Base-by-base conservation (phyloP, 768 basidiomycete species). In the Pleurotus djamor region DNA sequence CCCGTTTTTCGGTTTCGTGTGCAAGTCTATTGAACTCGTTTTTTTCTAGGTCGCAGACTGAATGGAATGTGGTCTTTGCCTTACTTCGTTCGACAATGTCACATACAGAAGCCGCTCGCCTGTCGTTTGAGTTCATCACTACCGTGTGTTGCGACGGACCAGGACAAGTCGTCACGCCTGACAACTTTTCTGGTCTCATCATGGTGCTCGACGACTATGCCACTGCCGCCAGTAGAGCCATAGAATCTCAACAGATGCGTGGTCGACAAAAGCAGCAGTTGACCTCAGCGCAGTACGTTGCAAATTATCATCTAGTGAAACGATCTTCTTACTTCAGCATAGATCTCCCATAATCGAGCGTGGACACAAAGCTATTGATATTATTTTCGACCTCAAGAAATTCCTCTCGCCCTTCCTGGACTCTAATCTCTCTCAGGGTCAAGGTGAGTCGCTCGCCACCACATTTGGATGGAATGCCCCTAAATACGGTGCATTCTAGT, bases 1-100 rank as follows among this genome's bases (percentile, higher is more conserved):
- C n/a, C 17, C 49, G 48, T 47, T 38, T 52, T 14, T 52, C n/a
- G 51, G 34, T 38, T 4, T 4, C 34, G 49, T 28, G 17, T 58
- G 54, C 34, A 32, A 32, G 28, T 35, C 41, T 52, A 28, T 54
- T 59, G 32, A 52, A 33, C 36, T 51, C 21, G 36, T 58, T 50
- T 16, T 28, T 62, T 58, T 0, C 57, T 21, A 94, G 88, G 58
- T 95, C 94, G 1, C 88, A 91, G 64, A 98, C 96, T 0, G 96
- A 98, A 69, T 99, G 96, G 96, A 94, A 92, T 61, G 77, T 98
- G 43, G 83, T 96, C 17, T 92, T 96, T 66, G 91, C 92, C 1
- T 78, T 98, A 33, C 82, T 98, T 63, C 86, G 92, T 50, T 89
- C 88, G 1, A 96, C 94, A 0, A 83, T 95, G 44, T 79, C 87